Percentiles rank a stretch among this genome's conserved stretches.
Evolutionary conservation across 305 asterid genomes (phyloP).

Genomic region (Stenogyne calaminthoides): DNA sequence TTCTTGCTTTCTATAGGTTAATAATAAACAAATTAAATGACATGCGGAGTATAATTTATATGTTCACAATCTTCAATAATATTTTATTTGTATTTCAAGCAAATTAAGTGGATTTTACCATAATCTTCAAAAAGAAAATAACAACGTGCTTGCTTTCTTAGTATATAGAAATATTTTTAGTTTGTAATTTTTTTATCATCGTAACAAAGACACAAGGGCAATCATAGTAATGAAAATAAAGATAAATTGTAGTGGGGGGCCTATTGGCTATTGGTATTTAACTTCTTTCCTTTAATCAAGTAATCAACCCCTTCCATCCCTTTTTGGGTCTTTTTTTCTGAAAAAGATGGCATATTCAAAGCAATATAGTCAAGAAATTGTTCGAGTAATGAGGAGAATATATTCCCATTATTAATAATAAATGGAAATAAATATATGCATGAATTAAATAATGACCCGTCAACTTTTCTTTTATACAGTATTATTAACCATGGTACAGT

Average conservation of each 20-base stretch:
- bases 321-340: slow-evolving; percentile 8
- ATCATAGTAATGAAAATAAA: background rate
- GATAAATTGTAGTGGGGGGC: slow-evolving; percentile 10
- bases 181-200: background rate
- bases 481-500: background rate
- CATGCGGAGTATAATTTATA: background rate
- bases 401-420: slow-evolving; percentile 1
- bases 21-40: background rate
- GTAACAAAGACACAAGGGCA: background rate
- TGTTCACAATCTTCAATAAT: background rate
- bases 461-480: no score
- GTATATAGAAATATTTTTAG: no score
- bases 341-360: slow-evolving; percentile 27
- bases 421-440: background rate
- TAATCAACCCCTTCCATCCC: background rate
- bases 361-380: slow-evolving; percentile 26
- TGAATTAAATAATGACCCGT: no score
- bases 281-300: slow-evolving; percentile 8
- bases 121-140: background rate
- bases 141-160: background rate
- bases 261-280: slow-evolving; percentile 5
- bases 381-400: slow-evolving; percentile 24
- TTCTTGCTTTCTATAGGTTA: background rate
- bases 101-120: no score
- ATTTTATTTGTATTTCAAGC: background rate